Evolutionary conservation across 768 basidiomycete genomes (phyloP).

Genomic region (Naganishia randhawae): DNA sequence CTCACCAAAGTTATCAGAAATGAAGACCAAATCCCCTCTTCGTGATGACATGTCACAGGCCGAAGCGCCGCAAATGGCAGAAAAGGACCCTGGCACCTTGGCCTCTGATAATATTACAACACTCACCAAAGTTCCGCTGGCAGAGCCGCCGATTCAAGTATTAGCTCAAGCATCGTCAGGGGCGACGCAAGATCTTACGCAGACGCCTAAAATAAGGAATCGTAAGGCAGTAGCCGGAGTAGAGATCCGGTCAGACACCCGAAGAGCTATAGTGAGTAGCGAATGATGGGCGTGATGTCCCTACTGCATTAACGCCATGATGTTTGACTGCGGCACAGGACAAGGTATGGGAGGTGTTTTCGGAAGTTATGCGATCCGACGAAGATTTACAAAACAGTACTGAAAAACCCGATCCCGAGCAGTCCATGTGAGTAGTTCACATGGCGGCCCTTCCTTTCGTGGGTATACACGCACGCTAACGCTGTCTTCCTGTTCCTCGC

Average conservation of each 20-base stretch:
- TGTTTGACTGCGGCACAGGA: conserved; percentile 17
- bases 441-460: too few relatives aligned
- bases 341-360: conserved; percentile 35
- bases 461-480: background rate
- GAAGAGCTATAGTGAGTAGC: conserved; percentile 18
- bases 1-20: background rate
- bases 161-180: background rate
- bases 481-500: background rate
- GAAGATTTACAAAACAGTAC: background rate
- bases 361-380: conserved; percentile 33
- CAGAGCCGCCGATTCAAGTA: background rate
- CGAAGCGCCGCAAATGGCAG: background rate
- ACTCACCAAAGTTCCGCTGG: background rate
- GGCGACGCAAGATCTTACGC: background rate
- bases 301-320: background rate
- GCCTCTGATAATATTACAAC: background rate
- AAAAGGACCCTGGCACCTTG: background rate
- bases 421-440: conserved; percentile 7
- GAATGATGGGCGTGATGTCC: background rate
- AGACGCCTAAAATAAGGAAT: conserved; percentile 15
- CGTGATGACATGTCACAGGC: background rate
- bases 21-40: background rate
- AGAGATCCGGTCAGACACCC: conserved; percentile 20
- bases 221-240: conserved; percentile 24
- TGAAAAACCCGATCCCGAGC: conserved; percentile 10